Percentiles rank a stretch among this genome's conserved stretches.
Conservation (phyloP, 257 asterid genomes). For the Plantago elongata region DNA sequence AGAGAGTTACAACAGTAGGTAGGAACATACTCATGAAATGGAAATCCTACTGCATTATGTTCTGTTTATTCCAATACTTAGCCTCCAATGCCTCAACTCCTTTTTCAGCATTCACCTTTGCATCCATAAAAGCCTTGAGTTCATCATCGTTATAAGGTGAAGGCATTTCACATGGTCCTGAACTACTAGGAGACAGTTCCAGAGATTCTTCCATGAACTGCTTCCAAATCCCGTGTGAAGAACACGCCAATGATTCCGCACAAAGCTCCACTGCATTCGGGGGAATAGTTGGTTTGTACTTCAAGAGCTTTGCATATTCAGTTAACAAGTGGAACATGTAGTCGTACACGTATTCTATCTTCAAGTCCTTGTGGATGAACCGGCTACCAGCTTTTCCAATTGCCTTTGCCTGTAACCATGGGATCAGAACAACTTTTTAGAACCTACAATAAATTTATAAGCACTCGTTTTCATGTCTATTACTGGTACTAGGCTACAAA, state of each 20-base stretch:
- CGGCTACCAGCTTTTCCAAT: constrained; percentile 75
- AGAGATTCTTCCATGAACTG: constrained; percentile 70
- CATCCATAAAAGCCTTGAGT: constrained; percentile 39
- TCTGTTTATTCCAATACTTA: constrained; percentile 46
- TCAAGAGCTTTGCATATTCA: constrained; percentile 69
- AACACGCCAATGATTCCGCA: constrained; percentile 62
- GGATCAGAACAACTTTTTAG: neutral
- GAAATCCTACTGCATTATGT: constrained; percentile 18
- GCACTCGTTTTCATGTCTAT: too few species aligned
- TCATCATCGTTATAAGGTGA: constrained; percentile 53
- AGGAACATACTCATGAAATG: too few species aligned
- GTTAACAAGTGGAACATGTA: constrained; percentile 70
- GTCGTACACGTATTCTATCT: constrained; percentile 69
- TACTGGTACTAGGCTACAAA: too few species aligned
- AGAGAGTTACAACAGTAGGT: neutral
- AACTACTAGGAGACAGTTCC: constrained; percentile 53
- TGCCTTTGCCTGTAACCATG: constrained; percentile 50
- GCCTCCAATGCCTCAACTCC: constrained; percentile 77
- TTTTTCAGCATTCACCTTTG: constrained; percentile 31
- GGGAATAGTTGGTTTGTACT: constrained; percentile 56
- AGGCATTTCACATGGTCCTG: constrained; percentile 65
- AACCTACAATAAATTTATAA: neutral
- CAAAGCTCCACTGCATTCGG: constrained; percentile 55
- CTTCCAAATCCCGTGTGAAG: constrained; percentile 41
- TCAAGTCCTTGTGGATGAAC: constrained; percentile 64